A percentile compares a stretch with the other conserved stretches of the same genome.
These are phyloP conservation scores for Amanita pseudoporphyria DNA, from an alignment of 768 basidiomycete genomes.

Conservation along the genomic window DNA sequence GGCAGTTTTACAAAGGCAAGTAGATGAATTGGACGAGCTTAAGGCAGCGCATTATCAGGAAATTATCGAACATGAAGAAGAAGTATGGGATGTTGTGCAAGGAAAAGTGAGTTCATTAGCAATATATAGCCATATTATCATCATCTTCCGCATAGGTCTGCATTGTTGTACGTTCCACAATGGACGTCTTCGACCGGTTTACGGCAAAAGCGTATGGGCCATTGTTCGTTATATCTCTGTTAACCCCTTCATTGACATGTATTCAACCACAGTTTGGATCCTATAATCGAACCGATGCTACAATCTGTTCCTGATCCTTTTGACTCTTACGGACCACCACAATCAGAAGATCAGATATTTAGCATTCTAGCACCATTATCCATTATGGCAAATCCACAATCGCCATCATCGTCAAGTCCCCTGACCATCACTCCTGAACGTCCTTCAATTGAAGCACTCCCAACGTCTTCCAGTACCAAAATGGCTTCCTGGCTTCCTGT, in stretches of 20 bases:
- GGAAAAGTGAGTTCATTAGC: constrained; percentile 48
- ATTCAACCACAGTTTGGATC: constrained; percentile 62
- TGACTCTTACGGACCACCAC: constrained; percentile 83
- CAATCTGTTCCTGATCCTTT: constrained; percentile 89
- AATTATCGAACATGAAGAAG: constrained; percentile 87
- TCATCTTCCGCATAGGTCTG: constrained; percentile 41
- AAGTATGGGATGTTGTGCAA: constrained; percentile 91
- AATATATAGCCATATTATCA: constrained; percentile 5
- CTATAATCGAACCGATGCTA: constrained; percentile 84
- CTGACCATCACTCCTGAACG: constrained; percentile 38
- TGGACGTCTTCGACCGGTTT: constrained; percentile 87
- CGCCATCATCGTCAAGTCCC: constrained; percentile 54
- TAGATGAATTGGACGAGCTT: constrained; percentile 83
- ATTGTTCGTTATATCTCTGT: too few species aligned
- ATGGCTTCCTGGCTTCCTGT: constrained; percentile 41
- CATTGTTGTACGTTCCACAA: constrained; percentile 77
- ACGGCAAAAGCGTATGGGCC: constrained; percentile 73
- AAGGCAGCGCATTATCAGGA: constrained; percentile 82
- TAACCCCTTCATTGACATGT: constrained; percentile 3
- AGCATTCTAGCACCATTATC: constrained; percentile 84
- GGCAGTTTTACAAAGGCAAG: constrained; percentile 72
- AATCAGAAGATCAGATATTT: constrained; percentile 86
- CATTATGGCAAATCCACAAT: constrained; percentile 42
- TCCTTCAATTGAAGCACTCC: constrained; percentile 20
- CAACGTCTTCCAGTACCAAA: constrained; percentile 22